These are phyloP conservation scores for Ichthyophthirius multifiliis DNA, from an alignment of 169 alveolate genomes.

Conservation along the genomic window DNA sequence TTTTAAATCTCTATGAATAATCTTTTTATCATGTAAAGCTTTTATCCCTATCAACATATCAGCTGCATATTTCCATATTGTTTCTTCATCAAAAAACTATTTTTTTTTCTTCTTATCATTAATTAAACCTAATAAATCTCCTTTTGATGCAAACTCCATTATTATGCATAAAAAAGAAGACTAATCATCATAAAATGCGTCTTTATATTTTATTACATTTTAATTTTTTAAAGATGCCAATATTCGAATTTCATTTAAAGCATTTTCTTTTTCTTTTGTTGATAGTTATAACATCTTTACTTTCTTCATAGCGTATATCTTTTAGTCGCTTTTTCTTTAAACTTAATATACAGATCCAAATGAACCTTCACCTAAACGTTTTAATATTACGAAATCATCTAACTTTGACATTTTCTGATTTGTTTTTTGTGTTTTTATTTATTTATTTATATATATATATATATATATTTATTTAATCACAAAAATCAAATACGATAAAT, in stretches of 20 bases:
- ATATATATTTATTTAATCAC: too few relatives aligned
- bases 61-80: slow-evolving; percentile 41
- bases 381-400: not conserved
- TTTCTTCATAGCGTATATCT: slow-evolving; percentile 73
- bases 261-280: slow-evolving; percentile 27
- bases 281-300: slow-evolving; percentile 21
- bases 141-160: slow-evolving; percentile 75
- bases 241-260: slow-evolving; percentile 40
- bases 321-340: slow-evolving; percentile 59
- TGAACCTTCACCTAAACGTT: slow-evolving; percentile 69
- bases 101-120: slow-evolving; percentile 29
- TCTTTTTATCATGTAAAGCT: slow-evolving; percentile 58
- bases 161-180: slow-evolving; percentile 56
- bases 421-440: too few relatives aligned
- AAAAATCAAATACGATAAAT: too few relatives aligned
- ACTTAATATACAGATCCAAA: slow-evolving; percentile 65
- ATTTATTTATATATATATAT: too few relatives aligned
- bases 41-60: slow-evolving; percentile 63
- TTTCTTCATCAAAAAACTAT: slow-evolving; percentile 47
- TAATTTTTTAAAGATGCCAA: slow-evolving; percentile 48
- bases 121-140: slow-evolving; percentile 52
- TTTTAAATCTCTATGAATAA: slow-evolving; percentile 72
- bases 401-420: too few relatives aligned
- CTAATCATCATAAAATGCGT: slow-evolving; percentile 62
- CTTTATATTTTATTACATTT: slow-evolving; percentile 55